phyloP scores from a whole-genome alignment of 306 rosid genomes.

The Acacia crassicarpa region DNA sequence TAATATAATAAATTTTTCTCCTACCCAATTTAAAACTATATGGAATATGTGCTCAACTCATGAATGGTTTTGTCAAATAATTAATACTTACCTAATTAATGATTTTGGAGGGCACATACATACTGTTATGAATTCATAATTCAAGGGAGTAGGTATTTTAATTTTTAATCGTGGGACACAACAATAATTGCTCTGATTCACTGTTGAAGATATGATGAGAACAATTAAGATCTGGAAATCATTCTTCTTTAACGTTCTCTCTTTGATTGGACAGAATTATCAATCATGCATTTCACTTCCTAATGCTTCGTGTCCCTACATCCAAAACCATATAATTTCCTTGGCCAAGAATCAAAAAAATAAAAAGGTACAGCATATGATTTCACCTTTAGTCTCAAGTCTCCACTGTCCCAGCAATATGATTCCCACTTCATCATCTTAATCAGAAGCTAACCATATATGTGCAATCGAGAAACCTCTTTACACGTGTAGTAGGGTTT shows the following conservation, averaged over 20 bases:
- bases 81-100: not conserved
- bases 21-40: too few species aligned
- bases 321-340: not conserved
- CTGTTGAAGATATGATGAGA: constrained; percentile 14
- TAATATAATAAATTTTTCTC: too few species aligned
- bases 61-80: not conserved
- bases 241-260: constrained; percentile 26
- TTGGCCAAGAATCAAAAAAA: not conserved
- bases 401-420: not conserved
- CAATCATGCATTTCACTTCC: constrained; percentile 31
- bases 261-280: constrained; percentile 45
- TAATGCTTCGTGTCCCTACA: constrained; percentile 34
- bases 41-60: too few species aligned
- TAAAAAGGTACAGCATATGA: not conserved
- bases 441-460: not conserved
- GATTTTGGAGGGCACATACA: not conserved
- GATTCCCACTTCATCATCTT: not conserved
- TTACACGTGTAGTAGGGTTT: not conserved
- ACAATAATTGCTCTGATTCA: constrained; percentile 13
- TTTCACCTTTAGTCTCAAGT: not conserved
- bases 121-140: not conserved
- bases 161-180: not conserved
- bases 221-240: not conserved
- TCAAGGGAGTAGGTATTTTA: not conserved
- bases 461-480: not conserved